Conservation (phyloP, 306 rosid genomes). For the Geum urbanum region DNA sequence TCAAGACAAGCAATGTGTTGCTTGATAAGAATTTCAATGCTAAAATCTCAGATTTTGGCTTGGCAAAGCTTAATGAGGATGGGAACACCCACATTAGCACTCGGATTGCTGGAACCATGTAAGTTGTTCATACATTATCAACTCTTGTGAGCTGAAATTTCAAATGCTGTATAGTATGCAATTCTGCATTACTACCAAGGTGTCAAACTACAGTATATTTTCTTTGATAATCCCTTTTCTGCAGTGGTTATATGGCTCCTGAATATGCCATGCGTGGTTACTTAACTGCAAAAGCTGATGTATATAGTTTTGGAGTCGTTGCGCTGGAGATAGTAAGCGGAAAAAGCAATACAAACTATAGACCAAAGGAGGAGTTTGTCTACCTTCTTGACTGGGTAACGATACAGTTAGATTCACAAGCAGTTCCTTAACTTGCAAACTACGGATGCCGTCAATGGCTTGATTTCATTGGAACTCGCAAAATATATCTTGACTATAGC, state of each 20-base stretch:
- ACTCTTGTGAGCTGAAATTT: background rate
- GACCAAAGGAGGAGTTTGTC: conserved; percentile 76
- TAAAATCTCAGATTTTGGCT: conserved; percentile 91
- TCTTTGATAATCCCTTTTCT: conserved; percentile 14
- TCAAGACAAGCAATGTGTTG: conserved; percentile 93
- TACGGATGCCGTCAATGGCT: background rate
- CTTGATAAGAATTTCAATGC: conserved; percentile 82
- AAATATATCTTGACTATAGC: no score
- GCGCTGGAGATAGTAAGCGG: conserved; percentile 82
- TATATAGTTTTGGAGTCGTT: conserved; percentile 93
- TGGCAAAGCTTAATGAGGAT: conserved; percentile 90
- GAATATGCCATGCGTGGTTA: conserved; percentile 97
- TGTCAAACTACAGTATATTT: background rate
- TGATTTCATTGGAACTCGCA: no score
- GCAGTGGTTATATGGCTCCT: conserved; percentile 97
- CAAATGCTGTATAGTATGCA: background rate
- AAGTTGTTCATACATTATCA: conserved; percentile 38
- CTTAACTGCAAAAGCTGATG: conserved; percentile 77
- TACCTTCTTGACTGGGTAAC: conserved; percentile 97
- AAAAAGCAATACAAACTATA: conserved; percentile 87
- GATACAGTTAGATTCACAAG: background rate
- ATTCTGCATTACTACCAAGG: background rate
- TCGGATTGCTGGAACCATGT: conserved; percentile 94
- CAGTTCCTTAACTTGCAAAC: background rate
- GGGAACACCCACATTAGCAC: conserved; percentile 88